Evolutionary conservation across 371 early-diverging fungal genomes (phyloP).

Genomic region (Mortierella sp.): DNA sequence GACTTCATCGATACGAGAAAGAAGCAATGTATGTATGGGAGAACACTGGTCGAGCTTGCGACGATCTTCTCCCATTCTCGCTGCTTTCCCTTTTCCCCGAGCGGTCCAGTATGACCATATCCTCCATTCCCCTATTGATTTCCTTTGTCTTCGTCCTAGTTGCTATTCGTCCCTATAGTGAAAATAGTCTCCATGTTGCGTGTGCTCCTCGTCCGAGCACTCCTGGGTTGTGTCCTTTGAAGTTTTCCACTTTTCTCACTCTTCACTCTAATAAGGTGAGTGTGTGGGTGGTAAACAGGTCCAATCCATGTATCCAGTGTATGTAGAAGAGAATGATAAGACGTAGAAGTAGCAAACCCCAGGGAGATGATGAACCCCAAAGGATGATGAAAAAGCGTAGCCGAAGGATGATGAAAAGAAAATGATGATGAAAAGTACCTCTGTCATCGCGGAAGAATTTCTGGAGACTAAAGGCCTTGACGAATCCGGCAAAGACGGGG

Average conservation of each 20-base stretch:
- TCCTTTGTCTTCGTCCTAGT: background rate
- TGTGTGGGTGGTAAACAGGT: no score
- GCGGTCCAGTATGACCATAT: background rate
- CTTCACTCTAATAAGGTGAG: background rate
- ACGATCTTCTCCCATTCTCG: background rate
- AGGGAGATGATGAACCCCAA: background rate
- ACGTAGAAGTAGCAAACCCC: background rate
- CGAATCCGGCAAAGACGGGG: constrained; percentile 43
- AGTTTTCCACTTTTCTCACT: background rate
- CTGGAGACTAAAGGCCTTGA: constrained; percentile 33
- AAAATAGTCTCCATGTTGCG: background rate
- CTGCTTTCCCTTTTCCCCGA: background rate
- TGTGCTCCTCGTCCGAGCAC: background rate
- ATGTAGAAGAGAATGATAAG: background rate
- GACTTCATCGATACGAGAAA: background rate
- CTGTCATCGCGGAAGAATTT: constrained; percentile 37
- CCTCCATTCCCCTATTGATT: background rate
- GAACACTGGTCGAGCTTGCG: background rate
- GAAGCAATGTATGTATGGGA: background rate
- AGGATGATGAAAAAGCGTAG: background rate
- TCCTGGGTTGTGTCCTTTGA: background rate
- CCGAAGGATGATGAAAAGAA: background rate
- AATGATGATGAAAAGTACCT: constrained; percentile 37
- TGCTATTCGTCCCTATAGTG: background rate
- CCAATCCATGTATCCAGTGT: background rate